These are phyloP conservation scores for Aspergillus piperis DNA, from an alignment of 2,329 filamentous ascomycete genomes.

Conservation along the genomic window DNA sequence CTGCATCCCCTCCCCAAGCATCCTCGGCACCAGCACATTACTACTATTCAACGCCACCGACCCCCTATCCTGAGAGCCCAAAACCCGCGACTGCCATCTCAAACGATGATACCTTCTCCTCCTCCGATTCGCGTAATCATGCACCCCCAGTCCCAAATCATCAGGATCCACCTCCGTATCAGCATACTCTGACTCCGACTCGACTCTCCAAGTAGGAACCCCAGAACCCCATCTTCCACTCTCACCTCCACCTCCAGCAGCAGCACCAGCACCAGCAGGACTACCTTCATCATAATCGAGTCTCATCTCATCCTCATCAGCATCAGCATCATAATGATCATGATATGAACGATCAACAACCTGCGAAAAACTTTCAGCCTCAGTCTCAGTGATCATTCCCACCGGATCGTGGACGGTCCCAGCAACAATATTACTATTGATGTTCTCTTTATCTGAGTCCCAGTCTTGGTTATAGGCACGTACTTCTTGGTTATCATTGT, in stretches of 20 bases:
- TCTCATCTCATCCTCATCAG: background rate
- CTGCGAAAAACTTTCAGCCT: background rate
- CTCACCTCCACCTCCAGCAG: no score
- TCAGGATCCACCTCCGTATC: background rate
- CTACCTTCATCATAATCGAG: background rate
- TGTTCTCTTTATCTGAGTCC: conserved; percentile 4
- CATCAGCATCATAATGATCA: background rate
- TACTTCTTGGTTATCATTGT: background rate
- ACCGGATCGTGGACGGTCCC: no score
- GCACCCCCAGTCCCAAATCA: background rate
- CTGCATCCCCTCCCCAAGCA: background rate
- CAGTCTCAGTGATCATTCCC: background rate
- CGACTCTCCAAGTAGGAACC: no score
- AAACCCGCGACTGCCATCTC: background rate
- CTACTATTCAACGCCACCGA: background rate
- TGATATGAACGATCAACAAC: background rate
- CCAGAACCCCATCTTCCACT: no score
- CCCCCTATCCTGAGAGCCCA: background rate
- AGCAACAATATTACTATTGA: background rate
- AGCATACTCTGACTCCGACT: background rate
- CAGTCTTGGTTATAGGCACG: background rate
- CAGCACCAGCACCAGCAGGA: no score
- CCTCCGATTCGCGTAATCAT: background rate
- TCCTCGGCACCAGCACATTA: background rate
- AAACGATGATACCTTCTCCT: background rate